These are phyloP conservation scores for Cryphonectria radicalis DNA, from an alignment of 2,329 filamentous ascomycete species.

Conservation along the genomic window DNA sequence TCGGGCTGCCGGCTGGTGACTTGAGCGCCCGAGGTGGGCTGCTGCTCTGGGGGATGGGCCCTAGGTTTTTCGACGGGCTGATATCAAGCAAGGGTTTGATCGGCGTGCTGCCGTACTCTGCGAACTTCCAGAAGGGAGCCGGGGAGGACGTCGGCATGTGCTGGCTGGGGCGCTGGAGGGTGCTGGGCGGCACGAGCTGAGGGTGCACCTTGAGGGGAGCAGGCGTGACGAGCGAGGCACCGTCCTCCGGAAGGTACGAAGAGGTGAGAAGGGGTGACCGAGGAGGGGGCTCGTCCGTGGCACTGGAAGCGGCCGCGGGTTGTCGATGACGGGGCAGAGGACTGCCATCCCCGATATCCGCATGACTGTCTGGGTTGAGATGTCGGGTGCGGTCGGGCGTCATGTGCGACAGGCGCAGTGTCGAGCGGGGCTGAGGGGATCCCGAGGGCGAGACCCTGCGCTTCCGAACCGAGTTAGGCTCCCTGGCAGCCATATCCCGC, in stretches of 20 bases:
- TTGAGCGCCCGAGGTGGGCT: conserved; percentile 58
- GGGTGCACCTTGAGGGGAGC: conserved; percentile 75
- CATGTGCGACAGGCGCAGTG: conserved; percentile 55
- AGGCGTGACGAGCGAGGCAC: conserved; percentile 68
- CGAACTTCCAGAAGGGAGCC: conserved; percentile 87
- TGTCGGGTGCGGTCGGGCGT: conserved; percentile 61
- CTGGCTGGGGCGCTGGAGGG: conserved; percentile 78
- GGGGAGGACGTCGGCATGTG: conserved; percentile 86
- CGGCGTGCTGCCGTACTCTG: conserved; percentile 76
- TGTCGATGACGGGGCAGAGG: conserved; percentile 63
- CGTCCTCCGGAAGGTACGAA: conserved; percentile 65
- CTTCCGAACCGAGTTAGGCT: conserved; percentile 58
- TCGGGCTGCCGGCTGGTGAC: conserved; percentile 58
- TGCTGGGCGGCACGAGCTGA: conserved; percentile 77
- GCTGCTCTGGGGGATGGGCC: conserved; percentile 55
- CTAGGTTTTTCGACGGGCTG: conserved; percentile 59
- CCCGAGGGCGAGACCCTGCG: conserved; percentile 58
- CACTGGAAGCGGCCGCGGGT: conserved; percentile 49
- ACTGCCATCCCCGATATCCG: conserved; percentile 60
- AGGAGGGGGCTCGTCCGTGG: conserved; percentile 54
- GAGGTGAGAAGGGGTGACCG: conserved; percentile 66
- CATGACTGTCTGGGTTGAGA: conserved; percentile 43
- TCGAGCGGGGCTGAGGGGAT: conserved; percentile 60
- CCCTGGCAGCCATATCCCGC: conserved; percentile 57
- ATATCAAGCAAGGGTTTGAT: conserved; percentile 56